Percentiles rank a stretch among this genome's conserved stretches.
These are phyloP conservation scores for Salvia hispanica DNA, from an alignment of 257 asterid species.

Conservation along the genomic window DNA sequence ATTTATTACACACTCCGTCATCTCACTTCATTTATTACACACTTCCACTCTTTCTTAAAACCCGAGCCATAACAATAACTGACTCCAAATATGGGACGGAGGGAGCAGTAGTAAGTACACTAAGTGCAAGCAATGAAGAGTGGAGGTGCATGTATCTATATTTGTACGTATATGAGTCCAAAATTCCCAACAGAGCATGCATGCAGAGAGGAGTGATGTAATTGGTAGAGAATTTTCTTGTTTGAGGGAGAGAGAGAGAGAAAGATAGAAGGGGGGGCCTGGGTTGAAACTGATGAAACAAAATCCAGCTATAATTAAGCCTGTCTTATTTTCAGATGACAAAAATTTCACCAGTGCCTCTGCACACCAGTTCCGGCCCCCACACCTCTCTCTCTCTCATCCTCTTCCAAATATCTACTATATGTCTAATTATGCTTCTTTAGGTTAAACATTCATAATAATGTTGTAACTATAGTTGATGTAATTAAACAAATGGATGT, in stretches of 20 bases:
- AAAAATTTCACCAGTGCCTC: slow-evolving; percentile 59
- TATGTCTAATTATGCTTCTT: slow-evolving; percentile 10
- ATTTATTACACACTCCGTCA: too few species aligned
- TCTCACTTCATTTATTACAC: too few species aligned
- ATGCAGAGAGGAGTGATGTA: slow-evolving; percentile 47
- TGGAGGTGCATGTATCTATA: slow-evolving; percentile 29
- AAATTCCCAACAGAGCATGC: slow-evolving; percentile 44
- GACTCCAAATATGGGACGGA: too few species aligned
- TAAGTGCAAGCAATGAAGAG: not conserved
- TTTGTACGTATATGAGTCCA: slow-evolving; percentile 40
- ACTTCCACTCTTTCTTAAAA: too few species aligned
- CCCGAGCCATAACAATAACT: too few species aligned
- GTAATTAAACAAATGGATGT: not conserved
- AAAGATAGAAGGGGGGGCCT: slow-evolving; percentile 37
- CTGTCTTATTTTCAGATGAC: slow-evolving; percentile 58
- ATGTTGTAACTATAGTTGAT: not conserved
- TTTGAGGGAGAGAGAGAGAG: slow-evolving; percentile 7
- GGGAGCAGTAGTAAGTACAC: too few species aligned
- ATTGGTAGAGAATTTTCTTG: slow-evolving; percentile 33
- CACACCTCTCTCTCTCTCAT: slow-evolving; percentile 24
- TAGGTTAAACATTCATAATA: slow-evolving; percentile 9
- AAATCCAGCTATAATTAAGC: slow-evolving; percentile 62
- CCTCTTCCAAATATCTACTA: not conserved
- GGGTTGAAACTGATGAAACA: slow-evolving; percentile 59
- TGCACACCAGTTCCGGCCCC: slow-evolving; percentile 45